Conservation (phyloP, 2,329 filamentous ascomycete species). For the Arthrocladium fulminans region DNA sequence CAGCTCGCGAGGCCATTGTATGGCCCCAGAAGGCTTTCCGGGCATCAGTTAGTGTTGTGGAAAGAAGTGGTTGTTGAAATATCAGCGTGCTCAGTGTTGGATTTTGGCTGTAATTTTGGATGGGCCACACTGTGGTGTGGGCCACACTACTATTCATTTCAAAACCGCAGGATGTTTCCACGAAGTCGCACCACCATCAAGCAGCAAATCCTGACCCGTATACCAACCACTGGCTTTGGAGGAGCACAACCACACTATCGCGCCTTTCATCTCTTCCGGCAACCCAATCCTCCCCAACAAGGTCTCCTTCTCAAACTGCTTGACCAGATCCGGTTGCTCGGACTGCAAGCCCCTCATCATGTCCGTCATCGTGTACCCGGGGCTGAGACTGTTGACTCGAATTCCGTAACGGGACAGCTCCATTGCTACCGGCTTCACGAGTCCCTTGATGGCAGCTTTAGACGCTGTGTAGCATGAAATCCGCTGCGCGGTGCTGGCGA, state of each 20-base stretch:
- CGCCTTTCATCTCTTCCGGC: conserved; percentile 20
- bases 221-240: conserved; percentile 17
- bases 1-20: too few relatives aligned
- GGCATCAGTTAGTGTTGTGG: too few relatives aligned
- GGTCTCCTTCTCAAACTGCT: conserved; percentile 22
- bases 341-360: conserved; percentile 20
- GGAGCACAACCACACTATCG: conserved; percentile 20
- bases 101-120: neutral
- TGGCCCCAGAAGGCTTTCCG: too few relatives aligned
- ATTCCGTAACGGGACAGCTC: conserved; percentile 23
- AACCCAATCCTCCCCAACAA: conserved; percentile 21
- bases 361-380: conserved; percentile 26
- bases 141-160: neutral
- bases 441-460: conserved; percentile 68
- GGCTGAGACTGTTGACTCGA: conserved; percentile 27
- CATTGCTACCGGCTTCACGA: conserved; percentile 60
- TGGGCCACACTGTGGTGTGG: neutral
- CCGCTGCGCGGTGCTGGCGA: conserved; percentile 26
- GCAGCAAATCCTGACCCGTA: conserved; percentile 22
- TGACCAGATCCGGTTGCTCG: conserved; percentile 17
- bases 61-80: too few relatives aligned
- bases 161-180: conserved; percentile 23
- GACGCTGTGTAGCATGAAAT: conserved; percentile 53
- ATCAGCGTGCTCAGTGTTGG: neutral
- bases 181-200: conserved; percentile 22